Evolutionary conservation across 805 yeast genomes (phyloP).

Genomic region (Ogataea trehaloabstinens): DNA sequence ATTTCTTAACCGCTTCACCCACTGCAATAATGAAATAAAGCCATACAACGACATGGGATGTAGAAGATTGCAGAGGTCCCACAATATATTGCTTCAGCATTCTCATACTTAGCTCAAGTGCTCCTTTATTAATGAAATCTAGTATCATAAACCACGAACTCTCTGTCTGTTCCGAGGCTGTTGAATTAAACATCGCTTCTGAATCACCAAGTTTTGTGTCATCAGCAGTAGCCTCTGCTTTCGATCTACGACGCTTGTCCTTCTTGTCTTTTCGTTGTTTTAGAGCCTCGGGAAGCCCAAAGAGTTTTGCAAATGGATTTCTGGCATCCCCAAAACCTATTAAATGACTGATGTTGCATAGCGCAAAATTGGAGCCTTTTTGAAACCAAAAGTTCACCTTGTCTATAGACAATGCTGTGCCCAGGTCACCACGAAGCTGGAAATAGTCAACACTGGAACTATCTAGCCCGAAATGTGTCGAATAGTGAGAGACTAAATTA

Average conservation of each 20-base stretch:
- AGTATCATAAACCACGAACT: slow-evolving; percentile 58
- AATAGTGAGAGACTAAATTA: slow-evolving; percentile 61
- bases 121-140: slow-evolving; percentile 57
- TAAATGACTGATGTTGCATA: slow-evolving; percentile 70
- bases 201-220: slow-evolving; percentile 16
- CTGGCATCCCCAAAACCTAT: slow-evolving; percentile 75
- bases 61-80: slow-evolving; percentile 69
- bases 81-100: slow-evolving; percentile 62
- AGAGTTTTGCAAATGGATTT: slow-evolving; percentile 74
- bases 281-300: slow-evolving; percentile 68
- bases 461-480: slow-evolving; percentile 66
- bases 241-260: slow-evolving; percentile 54
- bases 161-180: slow-evolving; percentile 30
- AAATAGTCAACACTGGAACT: slow-evolving; percentile 63
- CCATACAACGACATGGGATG: slow-evolving; percentile 78
- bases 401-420: slow-evolving; percentile 37
- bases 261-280: slow-evolving; percentile 71
- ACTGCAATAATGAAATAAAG: slow-evolving; percentile 66
- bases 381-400: slow-evolving; percentile 71
- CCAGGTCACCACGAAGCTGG: slow-evolving; percentile 40
- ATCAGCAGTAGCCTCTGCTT: slow-evolving; percentile 15
- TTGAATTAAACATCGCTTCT: slow-evolving; percentile 22
- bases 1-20: slow-evolving; percentile 49
- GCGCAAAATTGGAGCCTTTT: slow-evolving; percentile 72
- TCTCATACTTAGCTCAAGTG: slow-evolving; percentile 64